These are phyloP conservation scores for Fusarium fracticaudum DNA, from an alignment of 2,329 filamentous ascomycete species.

Conservation along the genomic window DNA sequence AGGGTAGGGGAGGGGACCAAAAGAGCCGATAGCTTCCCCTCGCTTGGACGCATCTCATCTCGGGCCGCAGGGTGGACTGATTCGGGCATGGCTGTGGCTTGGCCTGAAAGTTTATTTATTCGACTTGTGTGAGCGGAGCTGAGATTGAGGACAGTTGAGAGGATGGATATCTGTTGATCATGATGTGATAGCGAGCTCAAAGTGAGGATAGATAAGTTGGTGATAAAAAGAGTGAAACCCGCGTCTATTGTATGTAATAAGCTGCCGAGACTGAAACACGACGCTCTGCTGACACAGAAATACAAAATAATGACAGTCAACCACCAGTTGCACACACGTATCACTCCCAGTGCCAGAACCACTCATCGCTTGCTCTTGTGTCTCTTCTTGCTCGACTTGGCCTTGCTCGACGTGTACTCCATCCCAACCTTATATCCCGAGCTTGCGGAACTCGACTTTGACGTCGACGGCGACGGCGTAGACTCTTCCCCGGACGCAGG, in stretches of 20 bases:
- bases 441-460: conserved; percentile 33
- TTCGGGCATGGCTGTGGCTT: conserved; percentile 14
- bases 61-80: conserved; percentile 26
- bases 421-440: conserved; percentile 44
- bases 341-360: background rate
- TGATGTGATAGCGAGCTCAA: background rate
- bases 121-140: background rate
- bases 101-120: conserved; percentile 17
- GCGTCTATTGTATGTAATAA: background rate
- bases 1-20: background rate
- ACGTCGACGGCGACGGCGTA: conserved; percentile 35
- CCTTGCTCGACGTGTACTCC: conserved; percentile 44
- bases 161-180: background rate
- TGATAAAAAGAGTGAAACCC: background rate
- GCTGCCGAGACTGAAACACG: background rate
- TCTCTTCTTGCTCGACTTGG: conserved; percentile 42
- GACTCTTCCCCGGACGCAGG: conserved; percentile 18
- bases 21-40: conserved; percentile 11
- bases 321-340: background rate
- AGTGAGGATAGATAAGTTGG: background rate
- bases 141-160: background rate
- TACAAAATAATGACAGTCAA: background rate
- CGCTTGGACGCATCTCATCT: conserved; percentile 25
- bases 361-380: conserved; percentile 38
- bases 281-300: background rate